Conservation (phyloP, 768 basidiomycete species). For the Pilatotrama ljubarskyi region DNA sequence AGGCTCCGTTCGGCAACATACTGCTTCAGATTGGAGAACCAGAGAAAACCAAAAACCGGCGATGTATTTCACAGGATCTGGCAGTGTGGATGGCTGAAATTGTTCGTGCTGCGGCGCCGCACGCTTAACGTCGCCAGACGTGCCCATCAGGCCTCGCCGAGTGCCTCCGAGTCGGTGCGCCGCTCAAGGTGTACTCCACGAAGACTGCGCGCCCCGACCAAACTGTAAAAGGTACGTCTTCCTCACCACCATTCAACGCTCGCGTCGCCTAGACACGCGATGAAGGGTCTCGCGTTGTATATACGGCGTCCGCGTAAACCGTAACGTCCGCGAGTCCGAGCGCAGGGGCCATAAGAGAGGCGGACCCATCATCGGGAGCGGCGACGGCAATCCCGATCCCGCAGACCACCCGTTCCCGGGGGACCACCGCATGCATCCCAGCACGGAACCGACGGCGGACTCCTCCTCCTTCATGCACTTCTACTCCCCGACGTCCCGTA, state of each 20-base stretch:
- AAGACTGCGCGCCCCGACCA: slow-evolving; percentile 67
- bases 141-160: slow-evolving; percentile 62
- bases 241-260: not conserved
- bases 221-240: slow-evolving; percentile 58
- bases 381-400: no score
- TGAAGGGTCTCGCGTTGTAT: slow-evolving; percentile 50
- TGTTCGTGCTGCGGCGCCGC: slow-evolving; percentile 66
- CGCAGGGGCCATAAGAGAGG: slow-evolving; percentile 43
- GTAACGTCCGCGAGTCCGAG: slow-evolving; percentile 59
- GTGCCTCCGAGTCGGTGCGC: slow-evolving; percentile 60
- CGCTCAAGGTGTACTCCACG: slow-evolving; percentile 67
- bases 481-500: no score
- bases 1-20: no score
- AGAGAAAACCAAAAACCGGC: no score
- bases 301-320: slow-evolving; percentile 61
- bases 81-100: slow-evolving; percentile 68
- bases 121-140: slow-evolving; percentile 56
- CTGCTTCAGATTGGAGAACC: no score
- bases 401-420: no score
- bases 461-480: no score
- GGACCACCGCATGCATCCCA: slow-evolving; percentile 52
- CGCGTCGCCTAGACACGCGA: not conserved
- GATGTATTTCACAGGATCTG: no score
- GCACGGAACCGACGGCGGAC: no score
- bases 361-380: no score